Evolutionary conservation across 2,329 filamentous ascomycete species (phyloP).

Genomic region (Calonectria honghensis): DNA sequence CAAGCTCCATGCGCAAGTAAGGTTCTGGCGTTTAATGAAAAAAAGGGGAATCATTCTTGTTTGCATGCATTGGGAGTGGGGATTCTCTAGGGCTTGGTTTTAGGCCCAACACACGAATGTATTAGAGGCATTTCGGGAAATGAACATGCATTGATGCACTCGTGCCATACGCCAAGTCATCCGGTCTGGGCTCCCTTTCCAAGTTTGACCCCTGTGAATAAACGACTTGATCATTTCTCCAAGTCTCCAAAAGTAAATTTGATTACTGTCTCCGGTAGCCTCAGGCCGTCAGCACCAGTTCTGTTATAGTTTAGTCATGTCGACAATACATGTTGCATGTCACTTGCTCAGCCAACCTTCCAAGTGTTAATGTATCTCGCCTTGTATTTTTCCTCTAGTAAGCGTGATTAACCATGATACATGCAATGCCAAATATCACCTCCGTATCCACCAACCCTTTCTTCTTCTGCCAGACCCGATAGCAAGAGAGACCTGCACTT

Average conservation of each 20-base stretch:
- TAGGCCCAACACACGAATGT: slow-evolving; percentile 60
- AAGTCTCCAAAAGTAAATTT: background rate
- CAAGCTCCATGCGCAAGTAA: slow-evolving; percentile 96
- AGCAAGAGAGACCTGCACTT: slow-evolving; percentile 60
- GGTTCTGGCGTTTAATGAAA: slow-evolving; percentile 62
- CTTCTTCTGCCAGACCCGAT: slow-evolving; percentile 32
- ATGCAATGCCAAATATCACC: slow-evolving; percentile 42
- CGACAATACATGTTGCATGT: background rate
- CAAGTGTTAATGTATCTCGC: slow-evolving; percentile 11
- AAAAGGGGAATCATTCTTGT: slow-evolving; percentile 62
- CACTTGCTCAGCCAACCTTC: background rate
- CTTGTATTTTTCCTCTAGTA: slow-evolving; percentile 38
- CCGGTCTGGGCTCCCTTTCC: slow-evolving; percentile 20
- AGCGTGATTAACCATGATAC: slow-evolving; percentile 45
- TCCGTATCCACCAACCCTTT: slow-evolving; percentile 38
- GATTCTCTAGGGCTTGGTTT: slow-evolving; percentile 58
- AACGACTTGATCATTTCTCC: background rate
- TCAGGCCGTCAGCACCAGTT: background rate
- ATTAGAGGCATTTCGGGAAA: slow-evolving; percentile 62
- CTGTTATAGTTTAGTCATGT: background rate
- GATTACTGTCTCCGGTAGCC: background rate
- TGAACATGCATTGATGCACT: slow-evolving; percentile 59
- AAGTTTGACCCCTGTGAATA: slow-evolving; percentile 26
- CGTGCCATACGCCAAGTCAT: slow-evolving; percentile 48
- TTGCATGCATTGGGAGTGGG: slow-evolving; percentile 66